A percentile compares a stretch with the other conserved stretches of the same genome.
Conservation (phyloP, 2,329 filamentous ascomycete species). For the Aquanectria penicillioides region DNA sequence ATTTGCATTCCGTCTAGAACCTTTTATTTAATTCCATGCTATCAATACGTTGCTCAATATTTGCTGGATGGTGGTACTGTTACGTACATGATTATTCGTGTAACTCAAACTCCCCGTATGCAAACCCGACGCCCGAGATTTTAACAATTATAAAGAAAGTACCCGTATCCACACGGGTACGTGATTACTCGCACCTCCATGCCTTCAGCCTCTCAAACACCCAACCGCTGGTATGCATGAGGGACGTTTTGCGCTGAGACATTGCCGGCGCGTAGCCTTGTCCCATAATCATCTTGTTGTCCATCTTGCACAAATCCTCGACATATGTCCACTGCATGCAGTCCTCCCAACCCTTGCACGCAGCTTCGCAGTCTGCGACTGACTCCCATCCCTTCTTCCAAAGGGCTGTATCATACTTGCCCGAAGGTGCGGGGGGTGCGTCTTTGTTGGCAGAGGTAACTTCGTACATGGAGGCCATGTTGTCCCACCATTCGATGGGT, state of each 20-base stretch:
- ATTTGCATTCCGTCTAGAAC: too few relatives aligned
- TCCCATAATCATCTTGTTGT: slow-evolving; percentile 37
- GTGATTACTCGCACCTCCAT: slow-evolving; percentile 29
- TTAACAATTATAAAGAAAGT: too few relatives aligned
- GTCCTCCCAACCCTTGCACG: slow-evolving; percentile 30
- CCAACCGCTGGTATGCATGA: slow-evolving; percentile 40
- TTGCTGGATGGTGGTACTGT: too few relatives aligned
- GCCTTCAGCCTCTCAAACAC: slow-evolving; percentile 30
- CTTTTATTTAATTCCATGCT: too few relatives aligned
- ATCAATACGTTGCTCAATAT: too few relatives aligned
- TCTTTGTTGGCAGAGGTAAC: slow-evolving; percentile 34
- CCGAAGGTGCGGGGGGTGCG: slow-evolving; percentile 20
- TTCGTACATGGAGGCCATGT: slow-evolving; percentile 31
- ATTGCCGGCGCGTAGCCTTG: slow-evolving; percentile 37
- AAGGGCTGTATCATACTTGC: slow-evolving; percentile 18
- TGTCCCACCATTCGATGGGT: slow-evolving; percentile 38
- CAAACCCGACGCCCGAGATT: too few relatives aligned
- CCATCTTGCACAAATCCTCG: slow-evolving; percentile 40
- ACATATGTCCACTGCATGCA: slow-evolving; percentile 37
- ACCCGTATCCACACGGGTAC: too few relatives aligned
- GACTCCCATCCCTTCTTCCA: slow-evolving; percentile 38
- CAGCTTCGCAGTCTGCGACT: slow-evolving; percentile 33
- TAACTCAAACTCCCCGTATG: too few relatives aligned
- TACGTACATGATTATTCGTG: too few relatives aligned
- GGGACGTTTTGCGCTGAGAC: slow-evolving; percentile 35